Evolutionary conservation across 179 eudicot genomes (phyloP).

Genomic region (Spergularia azorica): DNA sequence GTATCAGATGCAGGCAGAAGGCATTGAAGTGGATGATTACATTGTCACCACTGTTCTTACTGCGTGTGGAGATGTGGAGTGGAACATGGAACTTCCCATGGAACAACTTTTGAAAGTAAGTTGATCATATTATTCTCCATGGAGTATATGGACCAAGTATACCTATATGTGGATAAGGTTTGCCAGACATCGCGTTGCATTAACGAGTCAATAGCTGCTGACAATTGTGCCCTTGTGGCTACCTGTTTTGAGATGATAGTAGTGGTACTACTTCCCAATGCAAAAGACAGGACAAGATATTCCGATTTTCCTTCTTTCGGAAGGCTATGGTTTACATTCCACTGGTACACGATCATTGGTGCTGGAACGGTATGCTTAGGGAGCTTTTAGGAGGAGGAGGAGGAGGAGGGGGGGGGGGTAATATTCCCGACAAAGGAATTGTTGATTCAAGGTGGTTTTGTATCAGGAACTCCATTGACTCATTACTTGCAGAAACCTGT

Average conservation of each 20-base stretch:
- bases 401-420: not conserved
- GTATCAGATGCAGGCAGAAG: constrained; percentile 81
- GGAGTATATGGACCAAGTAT: too few species aligned
- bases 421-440: not conserved
- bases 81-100: constrained; percentile 38
- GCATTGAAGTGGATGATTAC: constrained; percentile 66
- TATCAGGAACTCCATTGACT: not conserved
- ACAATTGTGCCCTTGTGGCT: not conserved
- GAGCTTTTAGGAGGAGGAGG: too few species aligned
- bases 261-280: not conserved
- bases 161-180: not conserved
- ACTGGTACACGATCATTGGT: too few species aligned
- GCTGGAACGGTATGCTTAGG: not conserved
- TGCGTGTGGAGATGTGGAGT: constrained; percentile 69
- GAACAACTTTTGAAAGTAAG: constrained; percentile 33
- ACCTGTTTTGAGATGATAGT: not conserved
- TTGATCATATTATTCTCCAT: constrained; percentile 8
- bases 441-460: not conserved
- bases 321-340: not conserved
- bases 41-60: constrained; percentile 62
- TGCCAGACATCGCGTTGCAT: too few species aligned
- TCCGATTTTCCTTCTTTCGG: not conserved
- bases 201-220: not conserved
- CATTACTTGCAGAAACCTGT: not conserved
- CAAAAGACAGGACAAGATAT: not conserved